Evolutionary conservation across 257 asterid species (phyloP), one percentile per base, ranked within the genome.

Genomic region (Solanum bukasovii): DNA sequence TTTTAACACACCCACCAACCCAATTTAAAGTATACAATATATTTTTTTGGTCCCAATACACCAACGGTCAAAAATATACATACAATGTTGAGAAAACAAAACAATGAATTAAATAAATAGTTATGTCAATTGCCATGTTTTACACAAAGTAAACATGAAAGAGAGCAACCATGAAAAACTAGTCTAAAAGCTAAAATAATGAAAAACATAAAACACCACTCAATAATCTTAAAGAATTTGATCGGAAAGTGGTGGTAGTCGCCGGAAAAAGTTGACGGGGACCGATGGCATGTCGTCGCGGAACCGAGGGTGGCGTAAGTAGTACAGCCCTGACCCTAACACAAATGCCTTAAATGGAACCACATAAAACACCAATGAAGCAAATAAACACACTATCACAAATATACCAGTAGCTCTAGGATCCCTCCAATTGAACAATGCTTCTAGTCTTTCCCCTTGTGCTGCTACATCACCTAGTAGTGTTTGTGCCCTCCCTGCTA

Each of bases 391-490:
- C 65, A 90, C 92, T 42, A 94, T 91, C 37, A 91, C 95, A 34
- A 95, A 96, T 86, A 96, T 95, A 1, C 94, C 94, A 8, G 98
- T 96, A 2, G 99, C 99, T 85, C 99, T 92, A 0, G 98, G 98
- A 61, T 96, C 98, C 89, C 92, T 93, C 99, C 99, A 96, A 77
- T 94, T 95, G 91, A 96, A 94, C 91, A 96, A 34, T 71, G 99
- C 99, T 87, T 96, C 98, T 88, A 96, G 67, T 38, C 98, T 94
- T 34, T 96, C 99, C 0, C 99, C 99, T 44, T 96, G 99, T 0
- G 99, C 98, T 3, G 96, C 98, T 75, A 95, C 87, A 67, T 96
- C 98, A 25, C 98, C 99, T 2, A 96, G 86, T 2, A 96, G 92
- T 1, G 98, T 96, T 42, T 96, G 99, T 13, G 98, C 98, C 79